Percentiles rank a stretch among this genome's conserved stretches.
These are phyloP conservation scores for Clarireedia homoeocarpa DNA, from an alignment of 2,329 filamentous ascomycete genomes.

Conservation along the genomic window DNA sequence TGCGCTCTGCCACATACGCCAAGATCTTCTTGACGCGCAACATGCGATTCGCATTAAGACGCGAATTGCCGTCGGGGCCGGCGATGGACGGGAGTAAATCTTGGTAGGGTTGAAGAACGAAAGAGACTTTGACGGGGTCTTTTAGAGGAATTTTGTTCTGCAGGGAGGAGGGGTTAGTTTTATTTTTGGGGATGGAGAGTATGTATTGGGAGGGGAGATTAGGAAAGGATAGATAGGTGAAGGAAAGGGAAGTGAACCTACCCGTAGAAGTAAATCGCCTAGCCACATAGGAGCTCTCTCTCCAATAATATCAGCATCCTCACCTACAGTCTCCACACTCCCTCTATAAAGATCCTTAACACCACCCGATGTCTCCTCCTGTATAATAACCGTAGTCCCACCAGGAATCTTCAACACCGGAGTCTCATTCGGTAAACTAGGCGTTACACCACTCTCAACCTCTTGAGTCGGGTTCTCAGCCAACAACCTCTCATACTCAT, in stretches of 20 bases:
- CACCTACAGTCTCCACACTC: constrained; percentile 68
- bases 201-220: not conserved
- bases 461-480: constrained; percentile 44
- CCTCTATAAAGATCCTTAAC: constrained; percentile 86
- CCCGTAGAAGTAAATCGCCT: constrained; percentile 72
- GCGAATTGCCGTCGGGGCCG: constrained; percentile 70
- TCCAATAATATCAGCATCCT: constrained; percentile 76
- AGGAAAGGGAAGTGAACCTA: constrained; percentile 30
- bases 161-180: not conserved
- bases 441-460: constrained; percentile 57
- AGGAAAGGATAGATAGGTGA: not conserved
- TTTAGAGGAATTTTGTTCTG: constrained; percentile 76
- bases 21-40: constrained; percentile 90
- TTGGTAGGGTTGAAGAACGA: constrained; percentile 76
- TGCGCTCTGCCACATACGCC: constrained; percentile 83
- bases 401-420: constrained; percentile 66
- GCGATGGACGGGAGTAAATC: constrained; percentile 68
- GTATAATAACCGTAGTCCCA: constrained; percentile 59
- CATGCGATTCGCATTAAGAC: constrained; percentile 95
- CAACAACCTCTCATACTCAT: constrained; percentile 64
- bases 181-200: constrained; percentile 8
- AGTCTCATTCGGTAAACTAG: constrained; percentile 64
- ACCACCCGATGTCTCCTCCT: constrained; percentile 60
- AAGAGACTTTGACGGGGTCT: constrained; percentile 94
- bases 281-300: constrained; percentile 86